phyloP scores from a whole-genome alignment of 768 basidiomycete species.

The Pleurotus tuoliensis region DNA sequence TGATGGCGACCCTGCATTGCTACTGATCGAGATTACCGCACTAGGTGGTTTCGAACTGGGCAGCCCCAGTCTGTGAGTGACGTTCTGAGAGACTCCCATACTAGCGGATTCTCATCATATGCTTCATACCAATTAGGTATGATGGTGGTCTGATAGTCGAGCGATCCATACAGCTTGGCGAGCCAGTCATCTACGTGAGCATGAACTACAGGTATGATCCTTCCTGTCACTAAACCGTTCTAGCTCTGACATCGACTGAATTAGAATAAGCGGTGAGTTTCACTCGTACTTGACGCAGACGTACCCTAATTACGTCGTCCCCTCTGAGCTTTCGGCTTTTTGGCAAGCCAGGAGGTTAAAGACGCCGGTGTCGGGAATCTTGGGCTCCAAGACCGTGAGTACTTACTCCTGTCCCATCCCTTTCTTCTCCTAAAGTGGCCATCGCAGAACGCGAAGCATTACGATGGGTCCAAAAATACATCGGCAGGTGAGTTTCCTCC shows the following conservation, averaged over 20 bases:
- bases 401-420: not conserved
- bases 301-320: not conserved
- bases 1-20: not conserved
- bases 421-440: not conserved
- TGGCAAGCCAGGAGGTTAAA: conserved; percentile 48
- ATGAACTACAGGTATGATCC: conserved; percentile 43
- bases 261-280: not conserved
- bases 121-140: conserved; percentile 23
- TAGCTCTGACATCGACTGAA: not conserved
- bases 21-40: not conserved
- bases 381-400: conserved; percentile 64
- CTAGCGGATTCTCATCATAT: not conserved
- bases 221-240: too few relatives aligned
- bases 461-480: conserved; percentile 66
- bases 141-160: conserved; percentile 40
- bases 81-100: not conserved
- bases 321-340: conserved; percentile 43
- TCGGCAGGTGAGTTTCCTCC: conserved; percentile 23
- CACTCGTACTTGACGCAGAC: not conserved
- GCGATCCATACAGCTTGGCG: conserved; percentile 36
- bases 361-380: conserved; percentile 54
- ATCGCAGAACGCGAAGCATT: conserved; percentile 51
- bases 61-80: conserved; percentile 26
- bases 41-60: conserved; percentile 42
- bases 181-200: conserved; percentile 49